Conservation (phyloP, 2,329 filamentous ascomycete species). For the Ophiostoma piceae region DNA sequence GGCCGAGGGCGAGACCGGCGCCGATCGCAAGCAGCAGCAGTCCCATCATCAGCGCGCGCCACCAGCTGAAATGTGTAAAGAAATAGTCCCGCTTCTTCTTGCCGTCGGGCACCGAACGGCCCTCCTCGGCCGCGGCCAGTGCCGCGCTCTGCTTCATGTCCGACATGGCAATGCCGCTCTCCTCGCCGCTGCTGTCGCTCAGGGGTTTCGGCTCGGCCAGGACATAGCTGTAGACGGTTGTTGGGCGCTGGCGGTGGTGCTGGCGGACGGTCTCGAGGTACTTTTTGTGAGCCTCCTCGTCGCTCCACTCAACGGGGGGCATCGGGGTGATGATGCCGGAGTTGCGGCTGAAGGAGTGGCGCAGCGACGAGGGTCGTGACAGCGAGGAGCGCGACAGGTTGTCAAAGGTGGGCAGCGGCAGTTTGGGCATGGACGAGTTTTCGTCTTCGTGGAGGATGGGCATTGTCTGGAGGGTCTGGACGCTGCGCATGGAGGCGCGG, state of each 20-base stretch:
- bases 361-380: conserved; percentile 5
- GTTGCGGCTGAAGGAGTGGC: conserved; percentile 9
- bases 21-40: conserved; percentile 12
- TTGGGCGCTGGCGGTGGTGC: conserved; percentile 9
- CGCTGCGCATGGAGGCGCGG: conserved; percentile 9
- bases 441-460: conserved; percentile 2
- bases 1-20: background rate
- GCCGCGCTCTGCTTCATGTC: background rate
- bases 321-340: background rate
- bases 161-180: background rate
- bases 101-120: background rate
- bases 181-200: conserved; percentile 10
- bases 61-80: conserved; percentile 7
- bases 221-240: conserved; percentile 13
- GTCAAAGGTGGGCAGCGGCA: conserved; percentile 12
- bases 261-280: background rate
- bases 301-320: background rate
- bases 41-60: conserved; percentile 10
- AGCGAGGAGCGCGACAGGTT: conserved; percentile 16
- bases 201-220: background rate
- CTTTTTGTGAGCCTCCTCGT: conserved; percentile 12
- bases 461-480: conserved; percentile 3
- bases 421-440: conserved; percentile 10
- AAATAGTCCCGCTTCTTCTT: conserved; percentile 11
- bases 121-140: background rate